Base-by-base conservation (phyloP, 2,329 filamentous ascomycete species). In the Simplicillium sp. region DNA sequence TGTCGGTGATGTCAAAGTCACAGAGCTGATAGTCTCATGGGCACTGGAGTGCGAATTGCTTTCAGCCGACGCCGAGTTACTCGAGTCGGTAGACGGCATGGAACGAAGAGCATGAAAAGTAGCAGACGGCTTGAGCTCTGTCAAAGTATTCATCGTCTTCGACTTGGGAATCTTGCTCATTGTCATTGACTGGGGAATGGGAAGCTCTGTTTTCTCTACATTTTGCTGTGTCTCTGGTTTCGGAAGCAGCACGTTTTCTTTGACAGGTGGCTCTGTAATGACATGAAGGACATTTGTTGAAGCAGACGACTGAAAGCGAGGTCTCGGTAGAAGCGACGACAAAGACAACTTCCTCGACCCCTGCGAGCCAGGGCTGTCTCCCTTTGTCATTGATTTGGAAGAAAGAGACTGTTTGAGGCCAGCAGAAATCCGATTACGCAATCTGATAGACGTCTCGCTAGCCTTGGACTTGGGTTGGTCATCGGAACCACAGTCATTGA, bases 41-140 rank as follows among this genome's bases (percentile, higher is more conserved):
- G 6, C 9, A 25, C 20, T 25, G 9, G 20, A 25, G 20, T 25
- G 20, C 9, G 9, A 9, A 9, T 9, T 25, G 20, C 20, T 25
- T 9, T 5, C 20, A 6, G 20, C 20, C 5, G 20, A 25, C 20
- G 20, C 20, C 9, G 20, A 25, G 20, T 37, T 35, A 7, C 8
- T 31, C 9, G 25, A 25, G 4, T 17, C 15, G n/a, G 31, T 40
- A 7, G 38, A 17, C 12, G 17, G 25, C 3, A 36, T 11, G 13
- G 16, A 8, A 29, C 31, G 7, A 13, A 35, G 3, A 32, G 48
- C 44, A 13, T 45, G 37, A 12, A 62, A 59, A 1, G 68, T 70
- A 2, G 71, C 58, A 1, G 68, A 67, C 3, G 61, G 58, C 6
- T 66, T 68, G 31, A 74, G 45, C 11, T 62, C 69, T 7, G 66